phyloP scores from a whole-genome alignment of 2,329 filamentous ascomycete species.

The Aspergillus costaricaensis region DNA sequence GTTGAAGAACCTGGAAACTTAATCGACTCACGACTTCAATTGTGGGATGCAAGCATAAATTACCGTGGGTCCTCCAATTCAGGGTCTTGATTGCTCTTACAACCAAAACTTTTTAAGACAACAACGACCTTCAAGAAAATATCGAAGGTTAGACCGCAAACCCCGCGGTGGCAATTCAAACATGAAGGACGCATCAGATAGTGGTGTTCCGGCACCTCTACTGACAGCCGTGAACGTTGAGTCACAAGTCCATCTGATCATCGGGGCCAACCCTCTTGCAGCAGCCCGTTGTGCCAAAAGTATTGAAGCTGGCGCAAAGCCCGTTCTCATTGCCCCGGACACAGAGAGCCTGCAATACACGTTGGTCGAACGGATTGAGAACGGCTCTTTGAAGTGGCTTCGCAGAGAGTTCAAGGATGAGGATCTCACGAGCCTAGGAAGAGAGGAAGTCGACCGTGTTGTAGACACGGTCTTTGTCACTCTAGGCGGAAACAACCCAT shows the following conservation, averaged over 20 bases:
- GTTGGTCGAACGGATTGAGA: slow-evolving; percentile 48
- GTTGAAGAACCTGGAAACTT: slow-evolving; percentile 13
- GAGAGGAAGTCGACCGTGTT: slow-evolving; percentile 72
- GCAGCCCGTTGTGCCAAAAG: slow-evolving; percentile 78
- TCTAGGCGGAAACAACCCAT: slow-evolving; percentile 50
- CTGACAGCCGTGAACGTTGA: slow-evolving; percentile 44
- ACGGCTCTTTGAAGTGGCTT: slow-evolving; percentile 46
- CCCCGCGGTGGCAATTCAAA: slow-evolving; percentile 21
- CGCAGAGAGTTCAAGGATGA: slow-evolving; percentile 63
- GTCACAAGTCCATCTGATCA: slow-evolving; percentile 70
- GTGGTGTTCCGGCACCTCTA: slow-evolving; percentile 31
- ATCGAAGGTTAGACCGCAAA: not conserved
- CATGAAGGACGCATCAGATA: slow-evolving; percentile 36
- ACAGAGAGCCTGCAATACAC: slow-evolving; percentile 62
- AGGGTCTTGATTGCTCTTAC: not conserved
- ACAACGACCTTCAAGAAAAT: not conserved
- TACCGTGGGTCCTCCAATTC: not conserved
- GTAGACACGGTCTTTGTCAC: slow-evolving; percentile 96
- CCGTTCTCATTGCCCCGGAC: slow-evolving; percentile 74
- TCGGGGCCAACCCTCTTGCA: slow-evolving; percentile 87
- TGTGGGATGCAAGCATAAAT: not conserved
- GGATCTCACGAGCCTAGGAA: slow-evolving; percentile 75
- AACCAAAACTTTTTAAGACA: not conserved
- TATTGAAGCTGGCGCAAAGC: slow-evolving; percentile 76
- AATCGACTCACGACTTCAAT: not conserved